Evolutionary conservation across 495 filamentous ascomycete genomes (phyloP).

Genomic region (Hypoxylon fragiforme): DNA sequence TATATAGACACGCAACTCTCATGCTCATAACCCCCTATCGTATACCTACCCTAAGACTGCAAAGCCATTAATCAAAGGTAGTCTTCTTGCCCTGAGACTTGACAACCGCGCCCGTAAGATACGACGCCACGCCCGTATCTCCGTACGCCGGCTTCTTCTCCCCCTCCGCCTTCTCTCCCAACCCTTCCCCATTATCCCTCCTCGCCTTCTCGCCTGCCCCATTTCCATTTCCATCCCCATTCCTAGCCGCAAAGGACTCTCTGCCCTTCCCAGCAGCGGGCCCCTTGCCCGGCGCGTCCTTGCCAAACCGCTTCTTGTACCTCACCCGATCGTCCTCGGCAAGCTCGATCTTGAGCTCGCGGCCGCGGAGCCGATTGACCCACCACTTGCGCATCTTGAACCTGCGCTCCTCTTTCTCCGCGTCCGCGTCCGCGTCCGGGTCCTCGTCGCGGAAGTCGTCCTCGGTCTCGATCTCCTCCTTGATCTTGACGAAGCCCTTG

Average conservation of each 20-base stretch:
- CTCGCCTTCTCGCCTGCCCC: conserved; percentile 6
- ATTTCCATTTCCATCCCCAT: conserved; percentile 7
- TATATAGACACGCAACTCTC: conserved; percentile 1
- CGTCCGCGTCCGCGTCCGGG: conserved; percentile 47
- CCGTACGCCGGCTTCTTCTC: conserved; percentile 40
- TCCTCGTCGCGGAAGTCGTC: conserved; percentile 63
- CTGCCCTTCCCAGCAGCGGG: conserved; percentile 8
- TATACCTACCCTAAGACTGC: not conserved
- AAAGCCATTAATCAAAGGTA: conserved; percentile 75
- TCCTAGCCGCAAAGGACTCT: conserved; percentile 2
- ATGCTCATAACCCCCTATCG: conserved; percentile 10
- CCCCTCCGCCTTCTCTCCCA: conserved; percentile 25
- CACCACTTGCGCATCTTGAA: conserved; percentile 71
- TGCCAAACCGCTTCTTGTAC: conserved; percentile 92
- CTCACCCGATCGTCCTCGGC: conserved; percentile 84
- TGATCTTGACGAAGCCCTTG: conserved; percentile 72
- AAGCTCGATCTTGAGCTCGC: conserved; percentile 83
- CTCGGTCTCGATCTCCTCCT: conserved; percentile 56
- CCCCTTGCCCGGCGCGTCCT: conserved; percentile 54
- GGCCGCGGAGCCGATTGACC: conserved; percentile 77
- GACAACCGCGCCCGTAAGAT: conserved; percentile 74
- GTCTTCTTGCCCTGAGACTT: conserved; percentile 80
- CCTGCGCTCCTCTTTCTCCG: conserved; percentile 49
- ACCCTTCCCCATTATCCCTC: conserved; percentile 18
- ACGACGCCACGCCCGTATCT: conserved; percentile 48